These are phyloP conservation scores for Dothiorella sarmentorum DNA, from an alignment of 2,329 filamentous ascomycete species.

Conservation along the genomic window DNA sequence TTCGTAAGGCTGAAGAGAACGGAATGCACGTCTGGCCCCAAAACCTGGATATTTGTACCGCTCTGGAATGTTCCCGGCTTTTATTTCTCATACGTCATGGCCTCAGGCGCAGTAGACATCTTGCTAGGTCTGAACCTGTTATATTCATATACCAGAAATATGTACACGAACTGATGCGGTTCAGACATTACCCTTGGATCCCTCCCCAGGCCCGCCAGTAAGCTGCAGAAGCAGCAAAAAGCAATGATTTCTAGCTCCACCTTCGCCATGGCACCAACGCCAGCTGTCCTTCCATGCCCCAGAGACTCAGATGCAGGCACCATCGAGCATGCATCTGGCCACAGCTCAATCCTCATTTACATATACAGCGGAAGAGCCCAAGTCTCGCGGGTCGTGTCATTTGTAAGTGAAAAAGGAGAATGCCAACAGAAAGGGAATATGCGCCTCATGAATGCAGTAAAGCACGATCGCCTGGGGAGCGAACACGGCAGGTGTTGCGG, in stretches of 20 bases:
- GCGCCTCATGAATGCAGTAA: slow-evolving; percentile 6
- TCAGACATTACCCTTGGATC: not conserved
- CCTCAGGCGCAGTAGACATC: not conserved
- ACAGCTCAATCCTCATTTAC: not conserved
- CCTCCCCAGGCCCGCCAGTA: not conserved
- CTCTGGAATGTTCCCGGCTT: not conserved
- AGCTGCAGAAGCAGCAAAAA: not conserved
- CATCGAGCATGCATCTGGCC: not conserved
- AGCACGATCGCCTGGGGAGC: not conserved
- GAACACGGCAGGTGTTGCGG: not conserved
- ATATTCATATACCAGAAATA: slow-evolving; percentile 13
- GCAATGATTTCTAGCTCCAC: not conserved
- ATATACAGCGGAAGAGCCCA: slow-evolving; percentile 1
- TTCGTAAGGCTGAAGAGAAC: not conserved
- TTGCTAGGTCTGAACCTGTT: not conserved
- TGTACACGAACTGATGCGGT: slow-evolving; percentile 13
- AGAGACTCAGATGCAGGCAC: not conserved
- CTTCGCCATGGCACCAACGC: slow-evolving; percentile 2
- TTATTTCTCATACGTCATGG: not conserved
- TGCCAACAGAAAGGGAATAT: not conserved
- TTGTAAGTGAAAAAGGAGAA: not conserved
- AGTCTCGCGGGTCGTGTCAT: not conserved
- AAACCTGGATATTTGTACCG: not conserved
- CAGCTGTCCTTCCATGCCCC: not conserved
- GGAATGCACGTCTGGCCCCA: not conserved